A percentile compares a stretch with the other conserved stretches of the same genome.
phyloP scores from a whole-genome alignment of 139 green algal genomes.

The Micractinium sp. region DNA sequence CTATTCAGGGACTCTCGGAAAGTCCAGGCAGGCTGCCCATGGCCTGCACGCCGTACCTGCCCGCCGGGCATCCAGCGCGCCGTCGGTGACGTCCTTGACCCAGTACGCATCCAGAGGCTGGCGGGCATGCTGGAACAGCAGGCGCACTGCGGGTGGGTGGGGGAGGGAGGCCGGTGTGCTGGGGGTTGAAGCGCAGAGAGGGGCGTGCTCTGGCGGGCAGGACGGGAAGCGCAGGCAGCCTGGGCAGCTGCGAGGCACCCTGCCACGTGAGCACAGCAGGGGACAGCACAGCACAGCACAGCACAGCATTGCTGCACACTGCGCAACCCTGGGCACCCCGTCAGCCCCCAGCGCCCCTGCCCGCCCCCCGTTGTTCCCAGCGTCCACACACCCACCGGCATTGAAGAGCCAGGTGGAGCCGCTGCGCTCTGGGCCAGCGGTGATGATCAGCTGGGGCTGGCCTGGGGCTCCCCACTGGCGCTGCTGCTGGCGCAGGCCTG shows the following conservation, averaged over 20 bases:
- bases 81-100: conserved; percentile 34
- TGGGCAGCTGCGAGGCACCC: neutral
- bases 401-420: conserved; percentile 58
- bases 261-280: neutral
- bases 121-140: conserved; percentile 41
- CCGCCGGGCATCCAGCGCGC: conserved; percentile 18
- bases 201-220: no score
- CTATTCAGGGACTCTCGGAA: no score
- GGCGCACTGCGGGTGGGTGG: conserved; percentile 26
- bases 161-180: no score
- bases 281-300: neutral
- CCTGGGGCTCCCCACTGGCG: neutral
- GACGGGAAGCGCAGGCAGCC: no score
- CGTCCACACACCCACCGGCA: neutral
- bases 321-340: neutral
- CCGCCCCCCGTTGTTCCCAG: no score
- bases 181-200: no score
- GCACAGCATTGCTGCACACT: no score
- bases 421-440: conserved; percentile 45
- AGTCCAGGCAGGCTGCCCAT: neutral
- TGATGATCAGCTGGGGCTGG: conserved; percentile 2
- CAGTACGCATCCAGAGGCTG: conserved; percentile 49
- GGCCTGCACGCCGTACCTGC: neutral
- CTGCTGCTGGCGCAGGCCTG: neutral
- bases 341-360: no score